Percentiles rank a stretch among this genome's conserved stretches.
Evolutionary conservation across 1,284 basidiomycete species (phyloP).

Genomic region (Coniophora puteana): DNA sequence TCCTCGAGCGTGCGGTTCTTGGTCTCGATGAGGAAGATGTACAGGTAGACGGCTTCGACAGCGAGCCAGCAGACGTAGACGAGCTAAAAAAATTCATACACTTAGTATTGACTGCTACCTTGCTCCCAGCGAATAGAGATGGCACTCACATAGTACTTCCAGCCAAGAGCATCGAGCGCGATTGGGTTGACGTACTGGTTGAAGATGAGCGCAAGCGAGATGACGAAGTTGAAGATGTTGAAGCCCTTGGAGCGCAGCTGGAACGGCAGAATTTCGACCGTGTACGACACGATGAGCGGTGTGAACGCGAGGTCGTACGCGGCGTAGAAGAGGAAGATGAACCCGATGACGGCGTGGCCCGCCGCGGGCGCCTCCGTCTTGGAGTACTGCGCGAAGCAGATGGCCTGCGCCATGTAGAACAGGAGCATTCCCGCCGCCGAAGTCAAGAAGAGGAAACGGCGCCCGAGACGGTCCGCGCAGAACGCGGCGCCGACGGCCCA

Average conservation of each 20-base stretch:
- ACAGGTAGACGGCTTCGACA: slow-evolving; percentile 61
- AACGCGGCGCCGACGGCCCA: slow-evolving; percentile 59
- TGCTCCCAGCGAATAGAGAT: background rate
- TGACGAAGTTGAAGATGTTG: slow-evolving; percentile 65
- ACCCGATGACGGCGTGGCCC: slow-evolving; percentile 67
- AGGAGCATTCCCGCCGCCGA: slow-evolving; percentile 67
- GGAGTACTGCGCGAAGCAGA: slow-evolving; percentile 62
- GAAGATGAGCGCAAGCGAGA: slow-evolving; percentile 67
- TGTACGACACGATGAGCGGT: slow-evolving; percentile 72
- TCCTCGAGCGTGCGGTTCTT: slow-evolving; percentile 71
- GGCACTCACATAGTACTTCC: slow-evolving; percentile 59
- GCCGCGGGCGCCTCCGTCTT: slow-evolving; percentile 37
- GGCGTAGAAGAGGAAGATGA: slow-evolving; percentile 75
- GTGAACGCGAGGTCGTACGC: slow-evolving; percentile 70
- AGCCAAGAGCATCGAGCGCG: slow-evolving; percentile 51
- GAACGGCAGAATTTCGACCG: slow-evolving; percentile 72
- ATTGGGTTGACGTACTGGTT: slow-evolving; percentile 83
- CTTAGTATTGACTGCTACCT: too few species aligned
- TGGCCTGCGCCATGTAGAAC: slow-evolving; percentile 69
- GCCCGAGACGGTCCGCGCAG: slow-evolving; percentile 56
- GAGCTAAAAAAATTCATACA: slow-evolving; percentile 40
- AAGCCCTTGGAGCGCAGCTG: slow-evolving; percentile 75
- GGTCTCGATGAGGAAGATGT: slow-evolving; percentile 69
- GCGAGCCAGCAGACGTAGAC: slow-evolving; percentile 67
- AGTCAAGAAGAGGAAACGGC: slow-evolving; percentile 60